These are phyloP conservation scores for Botrytis paeoniae DNA, from an alignment of 2,329 filamentous ascomycete genomes.

Conservation along the genomic window DNA sequence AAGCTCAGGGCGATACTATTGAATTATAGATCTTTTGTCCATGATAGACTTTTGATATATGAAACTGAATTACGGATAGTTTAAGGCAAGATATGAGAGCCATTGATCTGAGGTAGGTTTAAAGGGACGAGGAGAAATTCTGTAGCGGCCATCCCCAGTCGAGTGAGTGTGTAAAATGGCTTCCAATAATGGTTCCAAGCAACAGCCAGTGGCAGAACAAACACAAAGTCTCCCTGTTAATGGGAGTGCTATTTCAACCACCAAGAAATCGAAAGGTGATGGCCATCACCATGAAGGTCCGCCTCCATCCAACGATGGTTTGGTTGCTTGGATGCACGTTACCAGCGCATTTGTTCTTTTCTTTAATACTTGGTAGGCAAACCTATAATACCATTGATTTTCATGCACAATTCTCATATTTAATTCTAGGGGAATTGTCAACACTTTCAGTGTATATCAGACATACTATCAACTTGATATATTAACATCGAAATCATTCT, in stretches of 20 bases:
- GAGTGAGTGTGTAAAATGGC: neutral
- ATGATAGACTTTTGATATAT: neutral
- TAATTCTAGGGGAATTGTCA: too few relatives aligned
- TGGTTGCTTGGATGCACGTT: neutral
- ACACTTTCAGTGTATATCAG: neutral
- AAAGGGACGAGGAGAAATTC: neutral
- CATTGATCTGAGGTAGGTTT: neutral
- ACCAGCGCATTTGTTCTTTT: neutral
- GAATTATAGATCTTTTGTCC: neutral
- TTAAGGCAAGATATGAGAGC: neutral
- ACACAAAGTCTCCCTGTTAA: too few relatives aligned
- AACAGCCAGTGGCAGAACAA: too few relatives aligned
- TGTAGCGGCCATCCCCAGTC: neutral
- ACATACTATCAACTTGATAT: neutral
- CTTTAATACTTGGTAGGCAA: neutral
- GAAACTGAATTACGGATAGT: neutral
- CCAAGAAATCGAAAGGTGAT: too few relatives aligned
- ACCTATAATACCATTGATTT: neutral
- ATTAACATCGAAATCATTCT: neutral
- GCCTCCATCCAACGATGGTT: neutral
- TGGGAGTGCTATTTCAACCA: too few relatives aligned
- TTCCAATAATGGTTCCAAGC: too few relatives aligned
- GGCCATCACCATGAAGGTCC: too few relatives aligned
- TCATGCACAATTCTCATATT: neutral
- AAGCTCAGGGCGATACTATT: slow-evolving; percentile 16